These are phyloP conservation scores for Globisporangium rhizosaccharum DNA, from an alignment of 352 stramenopile genomes.

Conservation along the genomic window DNA sequence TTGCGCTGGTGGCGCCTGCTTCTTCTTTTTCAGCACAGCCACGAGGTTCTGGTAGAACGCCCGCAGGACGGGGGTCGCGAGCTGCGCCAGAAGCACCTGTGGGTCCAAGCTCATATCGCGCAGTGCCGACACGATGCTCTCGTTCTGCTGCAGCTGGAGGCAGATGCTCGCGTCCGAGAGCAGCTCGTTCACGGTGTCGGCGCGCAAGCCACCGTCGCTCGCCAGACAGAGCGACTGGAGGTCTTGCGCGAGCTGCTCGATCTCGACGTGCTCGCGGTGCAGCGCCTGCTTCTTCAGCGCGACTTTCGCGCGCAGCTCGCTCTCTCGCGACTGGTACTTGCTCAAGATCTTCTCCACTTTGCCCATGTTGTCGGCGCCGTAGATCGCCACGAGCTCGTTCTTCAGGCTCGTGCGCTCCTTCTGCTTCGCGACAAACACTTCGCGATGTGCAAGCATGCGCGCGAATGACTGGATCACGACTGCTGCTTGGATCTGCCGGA, in stretches of 20 bases:
- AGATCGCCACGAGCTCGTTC: constrained; percentile 36
- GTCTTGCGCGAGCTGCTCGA: constrained; percentile 30
- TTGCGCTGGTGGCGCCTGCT: neutral
- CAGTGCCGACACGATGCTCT: constrained; percentile 43
- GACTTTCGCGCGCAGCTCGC: constrained; percentile 35
- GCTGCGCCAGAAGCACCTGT: constrained; percentile 35
- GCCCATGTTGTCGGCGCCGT: constrained; percentile 20
- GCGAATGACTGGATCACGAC: constrained; percentile 33
- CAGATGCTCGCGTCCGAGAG: constrained; percentile 42
- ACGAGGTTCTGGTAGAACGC: constrained; percentile 56
- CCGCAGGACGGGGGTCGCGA: constrained; percentile 35
- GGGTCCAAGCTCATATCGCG: constrained; percentile 69
- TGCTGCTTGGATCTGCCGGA: constrained; percentile 25
- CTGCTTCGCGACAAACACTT: constrained; percentile 24
- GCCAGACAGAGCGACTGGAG: constrained; percentile 38
- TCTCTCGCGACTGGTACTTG: constrained; percentile 37
- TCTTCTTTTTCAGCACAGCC: constrained; percentile 22
- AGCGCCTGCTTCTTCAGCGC: constrained; percentile 22
- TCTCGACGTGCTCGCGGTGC: constrained; percentile 16
- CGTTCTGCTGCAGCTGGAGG: constrained; percentile 27
- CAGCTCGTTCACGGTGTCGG: constrained; percentile 42
- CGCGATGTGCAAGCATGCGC: constrained; percentile 27
- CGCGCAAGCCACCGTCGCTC: constrained; percentile 23
- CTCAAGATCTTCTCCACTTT: constrained; percentile 33
- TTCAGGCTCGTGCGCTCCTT: constrained; percentile 21